Conservation (phyloP, 331 rosid genomes). For the Saraca asoca region DNA sequence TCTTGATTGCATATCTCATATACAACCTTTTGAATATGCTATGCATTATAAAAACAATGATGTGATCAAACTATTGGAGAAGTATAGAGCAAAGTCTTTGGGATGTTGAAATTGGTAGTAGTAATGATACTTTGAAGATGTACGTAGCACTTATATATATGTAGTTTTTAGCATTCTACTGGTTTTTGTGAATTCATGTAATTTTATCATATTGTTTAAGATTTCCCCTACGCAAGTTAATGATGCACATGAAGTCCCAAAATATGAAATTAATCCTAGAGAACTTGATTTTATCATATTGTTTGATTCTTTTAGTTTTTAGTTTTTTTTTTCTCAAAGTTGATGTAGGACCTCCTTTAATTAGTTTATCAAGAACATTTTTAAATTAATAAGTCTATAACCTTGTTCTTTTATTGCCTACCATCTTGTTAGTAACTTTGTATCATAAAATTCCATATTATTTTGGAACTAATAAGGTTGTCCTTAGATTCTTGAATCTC, state of each 20-base stretch:
- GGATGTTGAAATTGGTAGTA: slow-evolving; percentile 50
- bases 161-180: slow-evolving; percentile 29
- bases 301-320: too few species aligned
- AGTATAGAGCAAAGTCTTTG: slow-evolving; percentile 82
- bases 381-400: slow-evolving; percentile 6
- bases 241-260: slow-evolving; percentile 84
- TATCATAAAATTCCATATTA: slow-evolving; percentile 4
- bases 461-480: too few species aligned
- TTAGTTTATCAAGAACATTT: slow-evolving; percentile 20
- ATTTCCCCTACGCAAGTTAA: slow-evolving; percentile 82
- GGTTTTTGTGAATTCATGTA: slow-evolving; percentile 17
- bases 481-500: too few species aligned
- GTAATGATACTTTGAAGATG: slow-evolving; percentile 7
- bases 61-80: slow-evolving; percentile 83
- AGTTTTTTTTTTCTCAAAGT: not conserved
- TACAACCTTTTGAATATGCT: slow-evolving; percentile 93
- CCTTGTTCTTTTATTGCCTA: not conserved
- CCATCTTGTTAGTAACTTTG: slow-evolving; percentile 2
- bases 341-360: not conserved
- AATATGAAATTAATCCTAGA: slow-evolving; percentile 81
- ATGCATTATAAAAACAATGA: slow-evolving; percentile 65
- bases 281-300: slow-evolving; percentile 83
- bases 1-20: slow-evolving; percentile 24
- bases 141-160: slow-evolving; percentile 29
- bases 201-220: slow-evolving; percentile 45